Evolutionary conservation across 768 basidiomycete genomes (phyloP), one percentile per base, ranked within the genome.

Genomic region (Phylloporus sp.): DNA sequence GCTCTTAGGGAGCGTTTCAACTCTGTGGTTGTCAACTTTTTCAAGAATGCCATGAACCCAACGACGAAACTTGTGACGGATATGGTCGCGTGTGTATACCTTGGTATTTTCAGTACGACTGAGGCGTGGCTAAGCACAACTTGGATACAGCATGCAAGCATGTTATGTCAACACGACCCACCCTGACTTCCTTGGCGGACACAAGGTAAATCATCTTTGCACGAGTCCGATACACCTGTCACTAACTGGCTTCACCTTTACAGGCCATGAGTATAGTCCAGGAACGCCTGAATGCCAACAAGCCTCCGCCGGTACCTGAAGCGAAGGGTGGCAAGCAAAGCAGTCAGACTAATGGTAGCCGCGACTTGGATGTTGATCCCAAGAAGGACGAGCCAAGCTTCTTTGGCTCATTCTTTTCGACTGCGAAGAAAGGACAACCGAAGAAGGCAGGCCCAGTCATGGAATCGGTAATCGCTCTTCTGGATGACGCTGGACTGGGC

Each of bases 161-260:
- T 95, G 93, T 69, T 99, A 98, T 67, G 88, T 99, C 63, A 99
- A 99, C 74, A 98, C 97, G 13, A 98, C 95, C 1, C 97, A 99
- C 67, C 97, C 97, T 2, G 97, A 99, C 72, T 98, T 99, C 74
- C 81, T 99, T 66, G 90, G 85, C 55, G 97, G 97, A 22, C 95
- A 99, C 74, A 94, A 88, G 73, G 88, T 79, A 49, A 34, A 63
- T 62, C 16, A 9, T 40, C 28, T 51, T 50, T 7, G 39, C 36
- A 8, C 22, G 22, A 12, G 39, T 42, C 41, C 16, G 22, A 18
- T 24, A 16, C 18, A 4, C 36, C 9, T 32, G 34, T 29, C 34
- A 42, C 49, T 49, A 40, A 53, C n/a, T 31, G n/a, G 26, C 15
- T 43, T 55, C 44, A 5, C 32, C 54, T 50, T 38, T 29, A 6